phyloP scores from a whole-genome alignment of 768 basidiomycete species.

The Lentinus tigrinus region DNA sequence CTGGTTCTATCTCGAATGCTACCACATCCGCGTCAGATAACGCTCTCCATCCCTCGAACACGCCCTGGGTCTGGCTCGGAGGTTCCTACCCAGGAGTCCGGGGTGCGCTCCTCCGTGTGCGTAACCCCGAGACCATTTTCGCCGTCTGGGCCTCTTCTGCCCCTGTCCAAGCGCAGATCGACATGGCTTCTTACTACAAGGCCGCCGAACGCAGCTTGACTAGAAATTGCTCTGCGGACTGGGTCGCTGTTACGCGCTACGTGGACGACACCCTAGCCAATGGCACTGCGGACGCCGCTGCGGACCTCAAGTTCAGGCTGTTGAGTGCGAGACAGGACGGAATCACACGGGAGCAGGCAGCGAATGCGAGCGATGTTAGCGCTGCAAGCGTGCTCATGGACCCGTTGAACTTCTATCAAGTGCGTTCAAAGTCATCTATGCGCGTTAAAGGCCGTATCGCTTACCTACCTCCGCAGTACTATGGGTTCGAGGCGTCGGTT shows the following conservation, averaged over 20 bases:
- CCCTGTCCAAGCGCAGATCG: constrained; percentile 48
- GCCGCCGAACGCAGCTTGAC: constrained; percentile 49
- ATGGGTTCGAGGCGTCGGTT: constrained; percentile 43
- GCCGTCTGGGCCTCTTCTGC: constrained; percentile 52
- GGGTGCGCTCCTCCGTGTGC: constrained; percentile 42
- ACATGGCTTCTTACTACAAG: constrained; percentile 51
- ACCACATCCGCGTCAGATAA: constrained; percentile 1
- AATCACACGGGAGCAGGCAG: constrained; percentile 33
- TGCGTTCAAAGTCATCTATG: constrained; percentile 8
- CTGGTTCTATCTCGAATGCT: neutral
- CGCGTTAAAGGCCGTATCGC: too few species aligned
- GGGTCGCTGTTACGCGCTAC: constrained; percentile 45
- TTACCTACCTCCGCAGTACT: too few species aligned
- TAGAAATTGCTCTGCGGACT: constrained; percentile 51
- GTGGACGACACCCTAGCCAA: constrained; percentile 25
- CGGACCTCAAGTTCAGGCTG: constrained; percentile 42
- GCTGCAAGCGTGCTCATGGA: constrained; percentile 49
- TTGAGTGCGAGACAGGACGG: constrained; percentile 37
- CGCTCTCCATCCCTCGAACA: constrained; percentile 39
- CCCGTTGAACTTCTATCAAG: constrained; percentile 48
- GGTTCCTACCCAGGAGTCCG: constrained; percentile 51
- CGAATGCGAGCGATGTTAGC: constrained; percentile 36
- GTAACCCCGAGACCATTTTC: constrained; percentile 46
- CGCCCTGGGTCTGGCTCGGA: constrained; percentile 49
- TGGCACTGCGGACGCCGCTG: constrained; percentile 28